Conservation (phyloP, 2,329 filamentous ascomycete genomes). For the Malbranchea zuffiana region DNA sequence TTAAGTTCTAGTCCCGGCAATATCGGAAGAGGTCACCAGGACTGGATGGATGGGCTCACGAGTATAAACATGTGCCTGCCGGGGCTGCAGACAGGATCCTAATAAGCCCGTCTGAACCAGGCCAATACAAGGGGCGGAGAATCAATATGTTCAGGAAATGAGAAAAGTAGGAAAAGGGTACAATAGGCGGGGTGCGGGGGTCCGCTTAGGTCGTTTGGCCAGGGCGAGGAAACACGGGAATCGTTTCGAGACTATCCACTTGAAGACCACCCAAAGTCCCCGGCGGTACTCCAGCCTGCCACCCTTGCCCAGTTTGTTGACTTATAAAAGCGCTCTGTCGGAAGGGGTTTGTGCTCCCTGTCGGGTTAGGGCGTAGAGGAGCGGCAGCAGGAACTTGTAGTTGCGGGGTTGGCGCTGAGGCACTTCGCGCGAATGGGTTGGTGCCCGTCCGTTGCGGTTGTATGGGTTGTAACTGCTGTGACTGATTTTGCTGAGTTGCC, state of each 20-base stretch:
- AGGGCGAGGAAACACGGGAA: slow-evolving; percentile 77
- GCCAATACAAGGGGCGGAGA: too few relatives aligned
- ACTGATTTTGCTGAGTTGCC: slow-evolving; percentile 36
- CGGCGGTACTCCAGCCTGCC: slow-evolving; percentile 64
- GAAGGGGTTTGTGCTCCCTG: slow-evolving; percentile 89
- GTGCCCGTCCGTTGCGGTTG: slow-evolving; percentile 55
- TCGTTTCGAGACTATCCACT: slow-evolving; percentile 68
- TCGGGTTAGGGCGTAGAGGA: slow-evolving; percentile 61
- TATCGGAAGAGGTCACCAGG: too few relatives aligned
- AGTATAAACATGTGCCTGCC: too few relatives aligned
- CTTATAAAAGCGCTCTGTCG: slow-evolving; percentile 83
- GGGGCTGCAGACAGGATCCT: too few relatives aligned
- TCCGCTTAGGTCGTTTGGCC: slow-evolving; percentile 33
- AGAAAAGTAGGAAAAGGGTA: too few relatives aligned
- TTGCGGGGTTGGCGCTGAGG: slow-evolving; percentile 33
- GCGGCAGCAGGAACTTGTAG: slow-evolving; percentile 28
- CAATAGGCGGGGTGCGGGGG: neutral
- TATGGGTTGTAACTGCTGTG: slow-evolving; percentile 32
- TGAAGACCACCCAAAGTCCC: slow-evolving; percentile 64
- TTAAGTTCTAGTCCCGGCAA: too few relatives aligned
- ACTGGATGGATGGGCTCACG: too few relatives aligned
- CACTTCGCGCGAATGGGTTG: slow-evolving; percentile 57
- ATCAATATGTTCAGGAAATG: too few relatives aligned
- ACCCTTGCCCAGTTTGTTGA: slow-evolving; percentile 74
- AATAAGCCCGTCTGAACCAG: too few relatives aligned